These are phyloP conservation scores for Saccharomycopsis oosterbeekiorum DNA, from an alignment of 805 yeast species.

Conservation along the genomic window DNA sequence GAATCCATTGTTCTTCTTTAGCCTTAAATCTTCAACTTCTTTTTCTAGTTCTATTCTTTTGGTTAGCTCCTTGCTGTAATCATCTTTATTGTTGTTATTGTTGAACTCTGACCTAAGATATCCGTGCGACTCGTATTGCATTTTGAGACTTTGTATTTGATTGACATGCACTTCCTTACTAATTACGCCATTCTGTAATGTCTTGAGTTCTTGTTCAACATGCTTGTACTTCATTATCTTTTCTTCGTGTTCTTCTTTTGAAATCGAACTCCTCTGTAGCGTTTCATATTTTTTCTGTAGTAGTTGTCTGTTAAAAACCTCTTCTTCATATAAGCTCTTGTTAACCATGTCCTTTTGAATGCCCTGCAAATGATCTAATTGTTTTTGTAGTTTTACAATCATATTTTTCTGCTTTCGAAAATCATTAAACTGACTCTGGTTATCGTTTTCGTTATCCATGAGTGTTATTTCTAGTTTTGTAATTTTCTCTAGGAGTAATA, in stretches of 20 bases:
- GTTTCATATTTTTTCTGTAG: not conserved
- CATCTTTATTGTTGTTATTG: not conserved
- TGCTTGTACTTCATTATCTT: not conserved
- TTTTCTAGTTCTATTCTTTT: not conserved
- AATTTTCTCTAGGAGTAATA: constrained; percentile 13
- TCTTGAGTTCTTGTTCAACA: not conserved
- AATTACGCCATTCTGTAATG: not conserved
- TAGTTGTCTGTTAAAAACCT: not conserved
- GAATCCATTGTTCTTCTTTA: not conserved
- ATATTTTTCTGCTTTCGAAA: not conserved
- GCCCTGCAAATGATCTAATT: not conserved
- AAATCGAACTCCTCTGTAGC: not conserved
- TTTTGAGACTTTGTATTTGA: not conserved
- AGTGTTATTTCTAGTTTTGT: constrained; percentile 10
- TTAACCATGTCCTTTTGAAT: not conserved
- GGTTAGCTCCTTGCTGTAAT: not conserved
- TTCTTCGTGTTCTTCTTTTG: not conserved
- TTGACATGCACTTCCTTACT: not conserved
- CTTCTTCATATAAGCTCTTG: not conserved
- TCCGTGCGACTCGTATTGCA: not conserved
- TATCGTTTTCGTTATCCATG: constrained; percentile 5
- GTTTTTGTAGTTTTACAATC: not conserved
- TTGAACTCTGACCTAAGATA: not conserved
- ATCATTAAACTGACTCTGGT: not conserved
- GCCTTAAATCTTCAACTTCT: not conserved